Evolutionary conservation across 2,329 filamentous ascomycete genomes (phyloP), one percentile per base, ranked within the genome.

Genomic region (Pyricularia sp.): DNA sequence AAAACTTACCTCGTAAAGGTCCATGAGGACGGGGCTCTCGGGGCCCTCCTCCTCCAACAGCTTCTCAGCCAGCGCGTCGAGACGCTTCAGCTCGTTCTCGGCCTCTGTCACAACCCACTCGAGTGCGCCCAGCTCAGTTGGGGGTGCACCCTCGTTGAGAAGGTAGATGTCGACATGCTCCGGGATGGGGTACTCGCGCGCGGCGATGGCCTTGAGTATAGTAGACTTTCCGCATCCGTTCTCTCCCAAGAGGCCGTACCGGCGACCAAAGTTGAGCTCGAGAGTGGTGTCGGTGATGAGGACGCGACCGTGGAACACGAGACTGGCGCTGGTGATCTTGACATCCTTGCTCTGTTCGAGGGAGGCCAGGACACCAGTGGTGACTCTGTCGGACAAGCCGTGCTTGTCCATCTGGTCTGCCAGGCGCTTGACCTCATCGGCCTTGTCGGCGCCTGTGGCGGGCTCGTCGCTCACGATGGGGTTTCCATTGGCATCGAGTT

Each of bases 201-300:
- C 90, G 75, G 91, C 90, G 78, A 99, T 97, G 73, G 95, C 88
- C 85, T 97, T 98, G 78, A 99, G 88, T 42, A 99, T 82, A n/a
- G 95, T 99, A 73, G 92, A 96, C 87, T 99, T 99, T 80, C 95
- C 95, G 81, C 95, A 99, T 73, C 95, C 95, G 90, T 99, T 99
- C 87, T 99, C 95, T 77, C 95, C 95, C 72, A 99, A 84, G 70
- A 99, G 85, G 79, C 95, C 95, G 79, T 99, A 99, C 76, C 95
- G 89, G 76, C 94, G 92, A 73, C 92, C 93, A 79, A 93, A 95
- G 79, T 92, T 94, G 77, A 99, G 86, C 82, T 99, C 96, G 79
- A 99, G 86, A 67, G 90, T 96, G 72, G 92, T 92, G 81, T 99
- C 95, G 78, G 90, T 94, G 82, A 99, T 92, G 71, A 99, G 89